These are phyloP conservation scores for Candida glaebosa DNA, from an alignment of 805 yeast genomes.

Conservation along the genomic window DNA sequence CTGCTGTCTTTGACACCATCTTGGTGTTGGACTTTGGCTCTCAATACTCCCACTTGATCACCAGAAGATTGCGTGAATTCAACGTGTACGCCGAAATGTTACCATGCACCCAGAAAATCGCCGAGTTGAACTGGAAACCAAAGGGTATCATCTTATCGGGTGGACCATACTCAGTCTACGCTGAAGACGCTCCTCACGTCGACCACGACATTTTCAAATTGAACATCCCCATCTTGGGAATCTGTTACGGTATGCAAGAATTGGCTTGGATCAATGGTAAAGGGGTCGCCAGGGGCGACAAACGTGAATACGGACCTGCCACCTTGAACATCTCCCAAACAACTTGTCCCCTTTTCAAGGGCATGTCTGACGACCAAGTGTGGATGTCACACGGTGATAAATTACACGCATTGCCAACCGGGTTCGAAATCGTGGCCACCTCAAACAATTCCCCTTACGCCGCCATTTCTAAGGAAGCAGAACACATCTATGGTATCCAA, in stretches of 20 bases:
- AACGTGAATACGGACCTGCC: conserved; percentile 98
- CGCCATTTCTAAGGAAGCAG: conserved; percentile 75
- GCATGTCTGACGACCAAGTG: conserved; percentile 89
- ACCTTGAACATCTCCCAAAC: conserved; percentile 71
- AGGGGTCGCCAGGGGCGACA: conserved; percentile 92
- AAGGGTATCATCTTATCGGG: conserved; percentile 95
- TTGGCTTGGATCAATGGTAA: conserved; percentile 96
- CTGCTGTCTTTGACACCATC: conserved; percentile 91
- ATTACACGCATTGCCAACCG: conserved; percentile 83
- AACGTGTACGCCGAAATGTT: conserved; percentile 98
- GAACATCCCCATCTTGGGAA: conserved; percentile 92
- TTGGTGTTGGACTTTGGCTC: conserved; percentile 97
- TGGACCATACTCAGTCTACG: conserved; percentile 97
- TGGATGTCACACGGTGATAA: conserved; percentile 99
- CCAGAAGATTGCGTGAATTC: conserved; percentile 96
- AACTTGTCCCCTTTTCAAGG: conserved; percentile 71
- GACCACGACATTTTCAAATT: conserved; percentile 90
- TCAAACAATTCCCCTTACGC: conserved; percentile 95
- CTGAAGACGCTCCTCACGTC: conserved; percentile 93
- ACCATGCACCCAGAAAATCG: conserved; percentile 97
- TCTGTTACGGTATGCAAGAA: conserved; percentile 99
- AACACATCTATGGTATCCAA: conserved; percentile 88
- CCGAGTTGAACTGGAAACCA: conserved; percentile 90
- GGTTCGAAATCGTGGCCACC: conserved; percentile 84
- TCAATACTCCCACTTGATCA: conserved; percentile 94